Evolutionary conservation across 2,329 filamentous ascomycete species (phyloP), one percentile per base, ranked within the genome.

Genomic region (Cyclaneusma minus): DNA sequence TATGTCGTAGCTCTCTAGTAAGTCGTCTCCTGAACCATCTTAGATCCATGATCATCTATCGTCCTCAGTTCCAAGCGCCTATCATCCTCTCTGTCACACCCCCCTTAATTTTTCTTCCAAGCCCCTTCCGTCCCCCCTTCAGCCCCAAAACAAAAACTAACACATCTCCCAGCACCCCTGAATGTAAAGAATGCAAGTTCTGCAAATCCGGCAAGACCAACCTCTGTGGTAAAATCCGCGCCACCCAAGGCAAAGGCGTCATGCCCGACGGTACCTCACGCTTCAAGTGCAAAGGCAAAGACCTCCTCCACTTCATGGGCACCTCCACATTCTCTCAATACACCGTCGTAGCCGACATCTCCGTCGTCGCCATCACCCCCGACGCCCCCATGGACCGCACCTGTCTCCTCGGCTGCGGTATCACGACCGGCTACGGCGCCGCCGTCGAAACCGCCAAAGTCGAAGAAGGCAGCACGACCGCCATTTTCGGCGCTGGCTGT

Each of bases 121-220:
- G n/a, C n/a, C n/a, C 16, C 7, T 25, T 24, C 11, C n/a, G n/a
- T n/a, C n/a, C n/a, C n/a, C n/a, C n/a, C n/a, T n/a, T n/a, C n/a
- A n/a, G n/a, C n/a, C n/a, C n/a, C n/a, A n/a, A n/a, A n/a, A 11
- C 15, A 6, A 7, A 21, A n/a, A 13, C 19, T 21, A 20, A 31
- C n/a, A n/a, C n/a, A n/a, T n/a, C n/a, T n/a, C n/a, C n/a, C 47
- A 92, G 84, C 65, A 95, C 85, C 24, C 89, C 89, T 39, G 87
- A 95, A 62, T 95, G 89, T 64, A 66, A 71, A 42, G 87, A 95
- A 56, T 98, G 89, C 74, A 95, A 95, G 64, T 95, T 95, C 69
- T 98, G 89, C 77, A 89, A 83, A 58, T 95, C 87, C 21, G 89
- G 87, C 60, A 98, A 98, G 75, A 95, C 87, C 47, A 93, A 95